Evolutionary conservation across 805 yeast species (phyloP).

Genomic region (Yamadazyma paraphyllophila): DNA sequence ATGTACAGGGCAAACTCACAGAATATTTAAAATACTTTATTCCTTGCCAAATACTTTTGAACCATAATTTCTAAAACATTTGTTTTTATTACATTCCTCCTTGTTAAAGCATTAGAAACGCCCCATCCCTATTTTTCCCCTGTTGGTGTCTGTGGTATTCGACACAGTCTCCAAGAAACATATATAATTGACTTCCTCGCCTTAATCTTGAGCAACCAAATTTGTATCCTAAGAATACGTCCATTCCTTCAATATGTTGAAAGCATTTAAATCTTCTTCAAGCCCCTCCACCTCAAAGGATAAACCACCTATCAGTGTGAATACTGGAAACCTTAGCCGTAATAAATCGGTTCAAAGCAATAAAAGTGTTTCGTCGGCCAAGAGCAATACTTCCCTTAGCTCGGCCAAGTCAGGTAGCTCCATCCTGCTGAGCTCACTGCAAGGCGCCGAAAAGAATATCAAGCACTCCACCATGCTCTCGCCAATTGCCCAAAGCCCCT

Average conservation of each 20-base stretch:
- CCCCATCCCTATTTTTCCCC: background rate
- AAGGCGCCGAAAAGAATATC: constrained; percentile 11
- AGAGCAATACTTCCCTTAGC: constrained; percentile 9
- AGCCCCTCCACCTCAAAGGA: background rate
- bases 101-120: background rate
- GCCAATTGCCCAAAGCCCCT: constrained; percentile 15
- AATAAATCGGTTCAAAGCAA: constrained; percentile 7
- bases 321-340: constrained; percentile 7
- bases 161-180: background rate
- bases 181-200: background rate
- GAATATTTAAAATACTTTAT: background rate
- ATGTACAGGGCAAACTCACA: background rate
- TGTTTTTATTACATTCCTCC: constrained; percentile 8
- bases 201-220: background rate
- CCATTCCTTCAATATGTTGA: constrained; percentile 12
- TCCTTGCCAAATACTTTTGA: background rate
- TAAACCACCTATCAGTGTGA: constrained; percentile 7
- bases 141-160: background rate
- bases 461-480: constrained; percentile 10
- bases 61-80: constrained; percentile 4
- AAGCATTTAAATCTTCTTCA: constrained; percentile 12
- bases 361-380: constrained; percentile 9
- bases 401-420: constrained; percentile 10
- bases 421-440: constrained; percentile 1
- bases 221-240: constrained; percentile 4